Base-by-base conservation (phyloP, 495 filamentous ascomycete species). In the Choiromyces venosus region DNA sequence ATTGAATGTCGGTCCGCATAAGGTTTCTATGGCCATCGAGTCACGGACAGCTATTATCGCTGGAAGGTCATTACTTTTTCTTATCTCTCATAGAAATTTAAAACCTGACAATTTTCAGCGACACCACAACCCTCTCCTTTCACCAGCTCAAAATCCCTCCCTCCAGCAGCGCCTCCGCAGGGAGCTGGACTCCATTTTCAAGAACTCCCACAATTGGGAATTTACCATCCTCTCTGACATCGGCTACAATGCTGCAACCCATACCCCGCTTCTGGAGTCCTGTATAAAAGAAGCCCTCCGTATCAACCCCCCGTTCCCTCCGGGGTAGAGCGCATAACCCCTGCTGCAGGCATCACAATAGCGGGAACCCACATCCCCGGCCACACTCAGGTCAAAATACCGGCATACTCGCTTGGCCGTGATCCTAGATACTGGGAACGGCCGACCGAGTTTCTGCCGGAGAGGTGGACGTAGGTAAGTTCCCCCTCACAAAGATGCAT, bases 351-450 rank as follows among this genome's bases (percentile, higher is more conserved):
- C 0, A 74, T 87, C 36, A 76, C 72, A 9, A 80, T 87, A 19
- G 84, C 82, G 33, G 84, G 83, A 4, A 76, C 75, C 1, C 82
- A 82, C 73, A 80, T 88, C 18, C 87, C 86, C 0, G 83, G 85
- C n/a, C 21, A 9, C 6, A 6, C 21, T n/a, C 21, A 80, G 9
- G 80, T 75, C 14, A 81, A 33, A 33, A 75, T 10, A 64, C 33
- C 37, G 37, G 39, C 70, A 37, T 69, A 18, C 10, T 35, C 25
- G 5, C 0, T 12, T 3, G 9, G 18, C 19, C 25, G 6, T 70
- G 72, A 74, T 36, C 37, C 44, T 12, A 38, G 73, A n/a, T 69
- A 78, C 38, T 78, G 67, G 12, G 64, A 73, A 25, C 65, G 36
- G 19, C 72, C 75, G 21, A 68, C 29, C 35, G 68, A 78, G 52